Evolutionary conservation across 345 rosid genomes (phyloP), one percentile per base, ranked within the genome.

Genomic region (Eucalyptus coolabah): DNA sequence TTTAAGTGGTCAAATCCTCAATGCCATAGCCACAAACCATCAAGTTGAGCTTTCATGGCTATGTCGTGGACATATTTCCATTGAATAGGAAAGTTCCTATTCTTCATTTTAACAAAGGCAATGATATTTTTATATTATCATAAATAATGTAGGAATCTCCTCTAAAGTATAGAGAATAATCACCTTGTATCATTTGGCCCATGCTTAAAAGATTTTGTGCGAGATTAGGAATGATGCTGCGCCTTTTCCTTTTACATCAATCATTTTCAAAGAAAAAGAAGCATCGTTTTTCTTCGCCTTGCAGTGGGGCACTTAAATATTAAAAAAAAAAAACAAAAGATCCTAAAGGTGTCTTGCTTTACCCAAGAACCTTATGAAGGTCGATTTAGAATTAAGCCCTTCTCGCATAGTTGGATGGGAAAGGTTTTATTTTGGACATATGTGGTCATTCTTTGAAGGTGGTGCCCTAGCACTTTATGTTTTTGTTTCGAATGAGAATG

Each of bases 191-290:
- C 2, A 60, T 28, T 60, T 28, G 1, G 32, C 32, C 2, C 32
- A 3, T 6, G 15, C 67, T 60, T 30, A 60, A 60, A 0, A 60
- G 67, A 60, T 60, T 60, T 60, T 60, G 67, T 60, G 67, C 67
- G 14, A 12, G 32, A 60, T 0, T 28, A 3, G n/a, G n/a, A n/a
- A n/a, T 51, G 56, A 51, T 51, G 0, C 0, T 51, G 23, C 23
- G 9, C 1, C 23, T n/a, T 0, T 51, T 51, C 56, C 23, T 51
- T 0, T 51, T 7, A 18, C 56, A 51, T 63, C 34, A 13, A 63
- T 1, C 69, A 63, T 3, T 63, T 63, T 63, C 69, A 63, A 0
- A 28, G 69, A 63, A 63, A 13, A 6, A 63, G 5, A 63, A 63
- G 69, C 32, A 63, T 14, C 9, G 8, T 63, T 60, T n/a, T 60